phyloP scores from a whole-genome alignment of 805 yeast species.

The Yamadazyma paraphyllophila region DNA sequence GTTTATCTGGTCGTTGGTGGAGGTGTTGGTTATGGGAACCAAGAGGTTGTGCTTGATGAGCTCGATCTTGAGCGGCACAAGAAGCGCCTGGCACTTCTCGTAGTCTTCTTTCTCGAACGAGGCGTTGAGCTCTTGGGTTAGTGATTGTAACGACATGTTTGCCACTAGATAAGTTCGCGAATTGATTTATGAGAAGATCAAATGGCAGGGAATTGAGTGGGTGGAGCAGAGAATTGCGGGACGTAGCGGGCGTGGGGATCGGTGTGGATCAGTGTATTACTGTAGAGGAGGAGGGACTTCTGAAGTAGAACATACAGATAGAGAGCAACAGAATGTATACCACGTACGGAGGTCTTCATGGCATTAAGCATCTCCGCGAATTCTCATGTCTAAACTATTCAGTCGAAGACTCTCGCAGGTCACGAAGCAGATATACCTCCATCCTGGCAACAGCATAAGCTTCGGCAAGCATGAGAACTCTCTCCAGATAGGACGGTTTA shows the following conservation, averaged over 20 bases:
- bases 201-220: neutral
- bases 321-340: too few relatives aligned
- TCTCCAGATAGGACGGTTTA: slow-evolving; percentile 11
- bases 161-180: slow-evolving; percentile 5
- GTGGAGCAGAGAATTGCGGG: neutral
- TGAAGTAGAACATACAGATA: too few relatives aligned
- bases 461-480: slow-evolving; percentile 9
- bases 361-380: too few relatives aligned
- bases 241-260: too few relatives aligned
- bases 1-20: slow-evolving; percentile 43
- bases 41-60: slow-evolving; percentile 74
- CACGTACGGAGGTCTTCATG: too few relatives aligned
- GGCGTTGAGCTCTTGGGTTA: slow-evolving; percentile 66
- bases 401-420: slow-evolving; percentile 8
- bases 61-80: slow-evolving; percentile 75
- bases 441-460: slow-evolving; percentile 11
- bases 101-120: slow-evolving; percentile 65
- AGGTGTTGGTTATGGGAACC: slow-evolving; percentile 51
- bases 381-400: neutral
- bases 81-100: slow-evolving; percentile 54
- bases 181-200: neutral
- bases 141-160: slow-evolving; percentile 59
- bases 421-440: slow-evolving; percentile 14
- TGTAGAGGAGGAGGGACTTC: too few relatives aligned
- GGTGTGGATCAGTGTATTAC: too few relatives aligned